Percentiles rank a stretch among this genome's conserved stretches.
Evolutionary conservation across 768 basidiomycete species (phyloP).

Genomic region (Sporobolomyces pararoseus): DNA sequence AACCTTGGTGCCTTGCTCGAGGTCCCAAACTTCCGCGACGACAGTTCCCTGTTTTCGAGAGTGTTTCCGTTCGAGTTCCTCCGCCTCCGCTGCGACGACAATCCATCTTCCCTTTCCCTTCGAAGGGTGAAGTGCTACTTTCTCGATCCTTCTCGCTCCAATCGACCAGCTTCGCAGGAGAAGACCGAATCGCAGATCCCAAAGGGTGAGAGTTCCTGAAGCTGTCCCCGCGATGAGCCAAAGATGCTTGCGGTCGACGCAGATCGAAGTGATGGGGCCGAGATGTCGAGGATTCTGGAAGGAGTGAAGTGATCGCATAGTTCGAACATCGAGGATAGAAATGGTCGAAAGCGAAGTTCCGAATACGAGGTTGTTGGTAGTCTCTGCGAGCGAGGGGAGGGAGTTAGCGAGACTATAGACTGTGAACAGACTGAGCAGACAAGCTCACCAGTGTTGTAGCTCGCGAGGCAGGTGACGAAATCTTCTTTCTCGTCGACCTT

Average conservation of each 20-base stretch:
- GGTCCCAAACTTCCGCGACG: constrained; percentile 85
- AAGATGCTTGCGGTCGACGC: constrained; percentile 73
- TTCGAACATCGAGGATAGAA: constrained; percentile 73
- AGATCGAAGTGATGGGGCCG: constrained; percentile 80
- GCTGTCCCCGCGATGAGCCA: constrained; percentile 89
- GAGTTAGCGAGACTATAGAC: not conserved
- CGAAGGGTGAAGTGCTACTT: constrained; percentile 75
- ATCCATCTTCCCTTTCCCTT: constrained; percentile 87
- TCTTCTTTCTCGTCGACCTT: constrained; percentile 67
- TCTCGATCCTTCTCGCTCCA: constrained; percentile 57
- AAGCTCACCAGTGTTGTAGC: constrained; percentile 67
- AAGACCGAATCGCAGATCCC: constrained; percentile 93
- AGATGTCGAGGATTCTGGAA: constrained; percentile 81
- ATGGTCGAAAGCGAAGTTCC: constrained; percentile 77
- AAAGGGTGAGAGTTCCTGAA: constrained; percentile 76
- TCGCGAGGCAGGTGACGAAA: constrained; percentile 76
- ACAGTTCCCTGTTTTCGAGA: constrained; percentile 42
- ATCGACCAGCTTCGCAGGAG: constrained; percentile 82
- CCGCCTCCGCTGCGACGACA: constrained; percentile 69
- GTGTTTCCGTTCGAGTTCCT: constrained; percentile 20
- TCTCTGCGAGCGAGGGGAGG: constrained; percentile 53
- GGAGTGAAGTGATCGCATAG: constrained; percentile 69
- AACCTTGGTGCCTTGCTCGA: constrained; percentile 72
- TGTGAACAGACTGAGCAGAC: not conserved
- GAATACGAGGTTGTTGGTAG: constrained; percentile 75